phyloP scores from a whole-genome alignment of 495 filamentous ascomycete genomes.

The Eremomyces bilateralis region DNA sequence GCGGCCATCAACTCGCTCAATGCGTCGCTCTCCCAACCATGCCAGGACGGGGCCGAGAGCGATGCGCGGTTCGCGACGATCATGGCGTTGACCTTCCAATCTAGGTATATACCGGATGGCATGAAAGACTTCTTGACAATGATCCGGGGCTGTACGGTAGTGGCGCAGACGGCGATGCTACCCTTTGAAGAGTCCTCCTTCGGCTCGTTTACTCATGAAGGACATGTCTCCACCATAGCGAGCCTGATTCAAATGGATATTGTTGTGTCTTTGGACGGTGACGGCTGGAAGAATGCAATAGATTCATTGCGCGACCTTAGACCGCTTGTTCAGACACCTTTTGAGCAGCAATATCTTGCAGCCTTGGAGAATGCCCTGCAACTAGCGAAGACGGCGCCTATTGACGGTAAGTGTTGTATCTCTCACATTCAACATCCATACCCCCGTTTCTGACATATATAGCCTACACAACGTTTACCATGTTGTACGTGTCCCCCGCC shows the following conservation, averaged over 20 bases:
- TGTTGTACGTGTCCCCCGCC: conserved; percentile 20
- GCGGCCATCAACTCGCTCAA: conserved; percentile 11
- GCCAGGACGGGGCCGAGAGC: conserved; percentile 7
- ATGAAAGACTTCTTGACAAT: conserved; percentile 41
- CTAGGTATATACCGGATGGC: conserved; percentile 34
- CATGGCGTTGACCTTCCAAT: conserved; percentile 37
- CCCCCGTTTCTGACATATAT: not conserved
- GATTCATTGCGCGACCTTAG: not conserved
- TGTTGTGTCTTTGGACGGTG: too few species aligned
- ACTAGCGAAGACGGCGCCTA: not conserved
- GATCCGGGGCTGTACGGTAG: conserved; percentile 32
- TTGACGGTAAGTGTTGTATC: not conserved
- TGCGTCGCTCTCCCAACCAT: conserved; percentile 10
- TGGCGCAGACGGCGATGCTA: too few species aligned
- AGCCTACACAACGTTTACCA: conserved; percentile 17
- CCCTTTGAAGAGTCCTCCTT: too few species aligned
- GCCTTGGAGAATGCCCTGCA: too few species aligned
- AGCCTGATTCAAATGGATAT: too few species aligned
- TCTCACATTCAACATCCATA: not conserved
- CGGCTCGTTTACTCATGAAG: too few species aligned
- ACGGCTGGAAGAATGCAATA: not conserved
- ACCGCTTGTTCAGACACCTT: not conserved
- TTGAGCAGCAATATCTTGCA: not conserved
- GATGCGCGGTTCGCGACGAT: conserved; percentile 29
- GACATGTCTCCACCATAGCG: too few species aligned